These are phyloP conservation scores for Cutaneotrichosporon sp. DNA, from an alignment of 1,284 basidiomycete species.

Conservation along the genomic window DNA sequence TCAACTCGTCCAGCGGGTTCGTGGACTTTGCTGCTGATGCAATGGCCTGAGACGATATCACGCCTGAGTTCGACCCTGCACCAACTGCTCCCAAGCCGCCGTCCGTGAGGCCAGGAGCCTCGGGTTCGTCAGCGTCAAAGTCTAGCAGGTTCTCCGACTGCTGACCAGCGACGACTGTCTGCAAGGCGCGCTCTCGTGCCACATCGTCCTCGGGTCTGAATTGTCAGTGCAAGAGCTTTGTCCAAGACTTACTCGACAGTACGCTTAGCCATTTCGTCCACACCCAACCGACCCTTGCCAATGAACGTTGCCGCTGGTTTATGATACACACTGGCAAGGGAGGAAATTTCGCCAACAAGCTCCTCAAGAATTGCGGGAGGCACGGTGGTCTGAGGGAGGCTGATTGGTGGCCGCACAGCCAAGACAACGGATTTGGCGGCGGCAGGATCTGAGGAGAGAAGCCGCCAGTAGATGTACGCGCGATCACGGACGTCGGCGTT, in stretches of 20 bases:
- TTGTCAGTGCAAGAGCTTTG: conserved; percentile 17
- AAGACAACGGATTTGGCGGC: conserved; percentile 94
- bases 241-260: conserved; percentile 57
- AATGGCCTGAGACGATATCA: conserved; percentile 32
- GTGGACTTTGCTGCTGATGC: conserved; percentile 43
- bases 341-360: conserved; percentile 79
- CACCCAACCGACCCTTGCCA: conserved; percentile 75
- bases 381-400: conserved; percentile 83
- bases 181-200: conserved; percentile 72
- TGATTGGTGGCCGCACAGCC: conserved; percentile 85
- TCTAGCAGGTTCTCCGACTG: conserved; percentile 93
- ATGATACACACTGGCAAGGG: conserved; percentile 87
- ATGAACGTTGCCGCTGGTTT: conserved; percentile 91
- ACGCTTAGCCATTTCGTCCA: conserved; percentile 70
- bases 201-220: conserved; percentile 57
- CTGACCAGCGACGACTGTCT: conserved; percentile 82
- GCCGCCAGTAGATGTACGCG: conserved; percentile 92
- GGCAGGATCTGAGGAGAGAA: conserved; percentile 85
- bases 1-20: conserved; percentile 85
- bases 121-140: conserved; percentile 67
- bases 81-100: neutral
- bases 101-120: conserved; percentile 18
- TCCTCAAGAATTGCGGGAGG: conserved; percentile 88
- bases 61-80: neutral
- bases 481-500: conserved; percentile 95